Conservation (phyloP, 371 early-diverging fungal species). For the Zopfochytrium polystomum region DNA sequence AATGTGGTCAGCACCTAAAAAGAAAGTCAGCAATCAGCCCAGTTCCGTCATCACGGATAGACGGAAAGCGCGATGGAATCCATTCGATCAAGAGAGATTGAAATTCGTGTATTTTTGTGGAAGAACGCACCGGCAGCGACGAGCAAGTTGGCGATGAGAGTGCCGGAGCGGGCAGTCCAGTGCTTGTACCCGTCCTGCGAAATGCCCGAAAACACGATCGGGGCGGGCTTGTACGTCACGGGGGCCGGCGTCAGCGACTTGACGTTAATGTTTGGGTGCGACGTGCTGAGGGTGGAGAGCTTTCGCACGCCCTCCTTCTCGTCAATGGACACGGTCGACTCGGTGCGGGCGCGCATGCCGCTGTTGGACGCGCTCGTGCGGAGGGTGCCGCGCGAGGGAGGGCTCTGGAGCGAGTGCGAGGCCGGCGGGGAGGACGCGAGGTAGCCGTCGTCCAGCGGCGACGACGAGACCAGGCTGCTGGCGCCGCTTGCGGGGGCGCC, state of each 20-base stretch:
- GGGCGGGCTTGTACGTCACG: constrained; percentile 16
- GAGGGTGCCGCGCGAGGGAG: background rate
- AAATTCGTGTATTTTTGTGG: too few relatives aligned
- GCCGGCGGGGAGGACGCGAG: background rate
- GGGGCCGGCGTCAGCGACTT: constrained; percentile 38
- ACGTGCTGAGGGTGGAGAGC: constrained; percentile 40
- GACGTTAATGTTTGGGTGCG: constrained; percentile 45
- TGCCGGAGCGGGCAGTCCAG: constrained; percentile 88
- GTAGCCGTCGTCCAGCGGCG: too few relatives aligned
- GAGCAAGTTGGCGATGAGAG: constrained; percentile 81
- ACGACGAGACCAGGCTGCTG: too few relatives aligned
- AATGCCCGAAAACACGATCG: constrained; percentile 17
- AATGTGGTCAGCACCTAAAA: constrained; percentile 84
- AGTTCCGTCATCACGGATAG: background rate
- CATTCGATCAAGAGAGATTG: background rate
- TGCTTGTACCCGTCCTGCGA: constrained; percentile 59
- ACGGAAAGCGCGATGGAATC: background rate
- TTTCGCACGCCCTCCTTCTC: constrained; percentile 17
- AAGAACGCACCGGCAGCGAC: constrained; percentile 64
- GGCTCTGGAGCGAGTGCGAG: background rate
- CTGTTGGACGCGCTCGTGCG: background rate
- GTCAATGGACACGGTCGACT: constrained; percentile 35
- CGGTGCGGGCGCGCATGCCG: constrained; percentile 22
- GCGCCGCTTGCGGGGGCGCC: too few relatives aligned
- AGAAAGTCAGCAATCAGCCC: background rate